These are phyloP conservation scores for Dipodascus geniculatus DNA, from an alignment of 805 yeast genomes.

Conservation along the genomic window DNA sequence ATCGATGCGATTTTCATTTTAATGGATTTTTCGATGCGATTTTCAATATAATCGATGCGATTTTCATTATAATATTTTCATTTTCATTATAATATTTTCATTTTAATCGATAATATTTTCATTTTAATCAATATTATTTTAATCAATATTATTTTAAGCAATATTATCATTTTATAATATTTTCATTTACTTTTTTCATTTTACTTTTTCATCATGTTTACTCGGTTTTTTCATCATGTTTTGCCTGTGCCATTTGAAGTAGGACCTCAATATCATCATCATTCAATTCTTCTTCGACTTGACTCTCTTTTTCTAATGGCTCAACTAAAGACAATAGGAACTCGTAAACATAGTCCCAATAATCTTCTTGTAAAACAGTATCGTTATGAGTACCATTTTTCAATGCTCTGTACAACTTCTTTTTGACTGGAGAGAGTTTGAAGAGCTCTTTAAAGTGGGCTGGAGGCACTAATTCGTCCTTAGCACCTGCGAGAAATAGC, in stretches of 20 bases:
- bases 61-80: too few relatives aligned
- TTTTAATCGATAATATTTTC: too few relatives aligned
- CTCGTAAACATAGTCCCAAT: slow-evolving; percentile 59
- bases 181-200: background rate
- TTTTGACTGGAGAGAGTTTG: slow-evolving; percentile 36
- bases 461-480: slow-evolving; percentile 91
- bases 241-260: background rate
- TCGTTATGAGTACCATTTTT: slow-evolving; percentile 70
- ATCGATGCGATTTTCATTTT: too few relatives aligned
- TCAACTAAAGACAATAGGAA: slow-evolving; percentile 29
- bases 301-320: background rate
- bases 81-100: too few relatives aligned
- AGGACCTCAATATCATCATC: background rate
- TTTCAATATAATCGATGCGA: too few relatives aligned
- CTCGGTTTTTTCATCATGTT: background rate
- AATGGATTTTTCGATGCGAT: too few relatives aligned
- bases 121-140: too few relatives aligned
- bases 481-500: slow-evolving; percentile 56
- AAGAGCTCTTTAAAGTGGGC: slow-evolving; percentile 56
- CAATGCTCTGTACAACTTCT: slow-evolving; percentile 44
- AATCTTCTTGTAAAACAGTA: slow-evolving; percentile 60
- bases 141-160: too few relatives aligned
- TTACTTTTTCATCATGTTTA: too few relatives aligned
- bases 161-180: background rate
- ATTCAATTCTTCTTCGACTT: background rate